Base-by-base conservation (phyloP, 73 alveolate species). In the Blepharisma japonicum region DNA sequence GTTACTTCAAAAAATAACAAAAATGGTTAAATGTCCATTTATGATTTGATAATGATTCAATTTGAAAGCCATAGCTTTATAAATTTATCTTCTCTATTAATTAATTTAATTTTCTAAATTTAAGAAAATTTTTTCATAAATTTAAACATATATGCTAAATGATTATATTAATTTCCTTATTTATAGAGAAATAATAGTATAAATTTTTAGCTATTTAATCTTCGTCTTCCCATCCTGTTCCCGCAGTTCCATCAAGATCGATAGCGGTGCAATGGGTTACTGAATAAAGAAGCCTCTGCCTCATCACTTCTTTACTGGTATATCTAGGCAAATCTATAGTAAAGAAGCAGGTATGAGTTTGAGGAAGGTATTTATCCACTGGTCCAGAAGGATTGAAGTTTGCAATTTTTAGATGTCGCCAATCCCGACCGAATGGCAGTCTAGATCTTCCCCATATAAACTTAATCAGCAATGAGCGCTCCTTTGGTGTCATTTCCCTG, bases 371-470 rank as follows among this genome's bases (percentile, higher is more conserved):
- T 18, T 81, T 85, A 72, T 81, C 83, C 45, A 83, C 86, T 48
- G 86, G 84, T 87, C 68, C 78, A 77, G 87, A 81, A 61, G 87
- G 81, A 84, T 83, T 77, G 76, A 68, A 79, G 23, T 55, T 53
- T 6, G 68, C 55, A 11, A 77, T 25, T 55, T 87, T 84, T 83
- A 82, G 68, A 46, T 87, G 82, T 50, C 86, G 79, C 68, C 71
- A 87, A 78, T 80, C 82, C 68, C 94, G 74, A 23, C 91, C 81
- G 66, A 77, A 74, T 66, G 93, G 93, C 49, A 92, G 87, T 83
- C 96, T 86, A 55, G 96, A 88, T 74, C 98, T 82, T 38, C 98
- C 98, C 98, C 96, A 92, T 11, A 92, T 96, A 80, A 92, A 92
- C 81, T 88, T 89, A 50, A 92, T 56, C 77, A 83, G 90, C 45